phyloP scores from a whole-genome alignment of 2,329 filamentous ascomycete genomes.

The Xylariales sp. region DNA sequence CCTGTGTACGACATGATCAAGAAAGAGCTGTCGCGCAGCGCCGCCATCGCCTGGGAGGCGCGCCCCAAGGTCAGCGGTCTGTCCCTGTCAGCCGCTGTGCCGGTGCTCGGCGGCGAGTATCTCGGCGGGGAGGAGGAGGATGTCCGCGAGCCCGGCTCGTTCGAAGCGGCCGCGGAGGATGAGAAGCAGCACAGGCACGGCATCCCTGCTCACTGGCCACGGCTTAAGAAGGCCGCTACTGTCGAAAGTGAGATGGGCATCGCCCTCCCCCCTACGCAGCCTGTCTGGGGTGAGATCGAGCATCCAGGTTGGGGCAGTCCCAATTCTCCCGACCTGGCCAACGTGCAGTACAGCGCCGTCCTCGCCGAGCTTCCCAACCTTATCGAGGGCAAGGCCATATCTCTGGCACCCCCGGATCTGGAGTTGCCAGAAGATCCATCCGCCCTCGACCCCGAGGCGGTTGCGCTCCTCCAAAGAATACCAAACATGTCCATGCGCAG shows the following conservation, averaged over 20 bases:
- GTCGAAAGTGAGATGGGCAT: constrained; percentile 34
- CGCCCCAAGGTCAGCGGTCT: constrained; percentile 53
- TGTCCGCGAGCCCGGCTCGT: too few relatives aligned
- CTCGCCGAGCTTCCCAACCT: constrained; percentile 81
- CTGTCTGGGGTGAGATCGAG: constrained; percentile 75
- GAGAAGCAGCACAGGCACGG: constrained; percentile 11
- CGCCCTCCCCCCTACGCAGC: constrained; percentile 44
- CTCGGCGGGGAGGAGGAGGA: constrained; percentile 10
- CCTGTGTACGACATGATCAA: constrained; percentile 73
- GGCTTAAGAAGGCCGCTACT: constrained; percentile 30
- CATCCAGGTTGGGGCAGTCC: constrained; percentile 90
- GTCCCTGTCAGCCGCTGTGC: constrained; percentile 3
- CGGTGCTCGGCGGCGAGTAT: neutral
- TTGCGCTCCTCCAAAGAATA: constrained; percentile 67
- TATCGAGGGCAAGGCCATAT: constrained; percentile 90
- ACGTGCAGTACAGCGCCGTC: constrained; percentile 79
- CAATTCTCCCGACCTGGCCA: constrained; percentile 65
- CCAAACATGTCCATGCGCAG: constrained; percentile 70
- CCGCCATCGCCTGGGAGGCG: constrained; percentile 74
- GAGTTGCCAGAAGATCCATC: constrained; percentile 32
- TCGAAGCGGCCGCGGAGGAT: constrained; percentile 3
- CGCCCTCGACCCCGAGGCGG: constrained; percentile 60
- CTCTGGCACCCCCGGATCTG: constrained; percentile 61
- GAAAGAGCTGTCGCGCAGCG: constrained; percentile 69
- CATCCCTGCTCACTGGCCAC: constrained; percentile 1